Conservation (phyloP, 176 grass and related monocot species). For the Oryza punctata region DNA sequence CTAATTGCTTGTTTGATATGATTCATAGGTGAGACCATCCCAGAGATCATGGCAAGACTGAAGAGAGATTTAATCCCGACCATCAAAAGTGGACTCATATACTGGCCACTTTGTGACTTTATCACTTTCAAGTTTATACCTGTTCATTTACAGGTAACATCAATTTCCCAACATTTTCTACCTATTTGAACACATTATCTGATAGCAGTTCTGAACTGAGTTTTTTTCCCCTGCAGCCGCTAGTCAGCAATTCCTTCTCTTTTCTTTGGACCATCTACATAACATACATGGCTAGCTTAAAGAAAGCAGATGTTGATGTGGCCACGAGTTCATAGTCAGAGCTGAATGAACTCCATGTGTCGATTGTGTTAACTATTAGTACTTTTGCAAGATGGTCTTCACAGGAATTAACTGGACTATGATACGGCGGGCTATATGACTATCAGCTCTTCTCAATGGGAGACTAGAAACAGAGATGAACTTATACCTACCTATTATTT, state of each 20-base stretch:
- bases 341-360: slow-evolving; percentile 29
- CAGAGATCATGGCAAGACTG: slow-evolving; percentile 90
- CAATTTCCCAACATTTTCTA: slow-evolving; percentile 24
- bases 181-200: slow-evolving; percentile 9
- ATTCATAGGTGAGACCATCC: slow-evolving; percentile 64
- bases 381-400: slow-evolving; percentile 19
- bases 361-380: slow-evolving; percentile 12
- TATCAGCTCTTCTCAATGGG: neutral
- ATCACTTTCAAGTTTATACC: slow-evolving; percentile 96
- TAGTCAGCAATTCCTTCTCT: slow-evolving; percentile 95
- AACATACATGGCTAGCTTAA: slow-evolving; percentile 97
- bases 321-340: slow-evolving; percentile 27
- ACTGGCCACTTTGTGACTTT: slow-evolving; percentile 96
- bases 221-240: slow-evolving; percentile 54
- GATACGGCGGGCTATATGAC: neutral
- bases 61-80: slow-evolving; percentile 85
- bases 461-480: slow-evolving; percentile 11
- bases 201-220: slow-evolving; percentile 27
- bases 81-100: slow-evolving; percentile 71
- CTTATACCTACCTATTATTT: neutral
- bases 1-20: slow-evolving; percentile 40
- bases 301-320: slow-evolving; percentile 65
- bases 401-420: slow-evolving; percentile 5
- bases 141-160: slow-evolving; percentile 83
- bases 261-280: slow-evolving; percentile 99